Base-by-base conservation (phyloP, 2,329 filamentous ascomycete species). In the Verticillium zaregamsianum region DNA sequence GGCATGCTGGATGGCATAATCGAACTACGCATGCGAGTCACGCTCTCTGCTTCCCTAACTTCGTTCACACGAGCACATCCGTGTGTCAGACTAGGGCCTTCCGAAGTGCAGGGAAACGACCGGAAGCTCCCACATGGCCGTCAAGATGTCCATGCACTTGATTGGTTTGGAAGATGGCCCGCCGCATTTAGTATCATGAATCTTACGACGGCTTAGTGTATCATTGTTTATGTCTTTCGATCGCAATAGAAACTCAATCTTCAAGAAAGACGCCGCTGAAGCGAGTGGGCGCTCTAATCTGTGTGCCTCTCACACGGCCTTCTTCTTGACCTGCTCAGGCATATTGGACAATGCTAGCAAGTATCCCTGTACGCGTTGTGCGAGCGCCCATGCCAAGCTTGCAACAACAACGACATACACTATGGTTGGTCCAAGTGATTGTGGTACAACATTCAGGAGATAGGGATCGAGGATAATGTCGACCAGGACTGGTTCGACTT, bases 391-490 rank as follows among this genome's bases (percentile, higher is more conserved):
- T 3, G 78, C 78, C 40, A 72, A 66, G 31, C 76, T 64, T n/a
- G 86, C 86, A 60, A 96, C 82, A 3, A 84, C 66, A 4, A 82
- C 68, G 60, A 96, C 81, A 74, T 93, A 96, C 39, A 77, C 78
- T 14, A 85, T 86, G 2, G 90, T 94, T 23, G 91, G 88, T 25
- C 90, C 70, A 17, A 98, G 79, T 4, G 93, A 96, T 59, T 81
- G 81, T 14, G 95, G 95, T 59, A 98, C 81, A 17, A 93, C 71
- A 77, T 96, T 95, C 70, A 89, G 77, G 49, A 96, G 64, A 71
- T 89, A 98, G 0, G 93, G 93, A 74, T 98, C 95, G 28, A 99
- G 85, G 69, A 97, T 90, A 74, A 88, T 76, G 68, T 99, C 94
- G 59, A 90, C 90, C 59, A 87, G 79, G 4, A 98, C 92, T 0